phyloP scores from a whole-genome alignment of 2,329 filamentous ascomycete species.

The Escovopsis sp. region DNA sequence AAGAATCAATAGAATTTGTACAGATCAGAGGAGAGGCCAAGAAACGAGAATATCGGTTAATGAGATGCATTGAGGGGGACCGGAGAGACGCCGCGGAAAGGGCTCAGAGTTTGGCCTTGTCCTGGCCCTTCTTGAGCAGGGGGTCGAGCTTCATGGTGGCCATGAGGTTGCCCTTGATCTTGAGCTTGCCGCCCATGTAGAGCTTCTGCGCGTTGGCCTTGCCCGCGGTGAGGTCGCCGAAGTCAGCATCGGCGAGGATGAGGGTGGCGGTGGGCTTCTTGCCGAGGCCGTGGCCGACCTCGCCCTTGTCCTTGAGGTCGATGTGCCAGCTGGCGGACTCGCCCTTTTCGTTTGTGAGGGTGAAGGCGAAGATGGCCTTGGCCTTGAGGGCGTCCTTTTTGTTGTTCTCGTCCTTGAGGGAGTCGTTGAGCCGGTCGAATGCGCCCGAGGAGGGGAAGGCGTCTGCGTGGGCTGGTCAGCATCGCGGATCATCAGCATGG shows the following conservation, averaged over 20 bases:
- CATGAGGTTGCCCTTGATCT: slow-evolving; percentile 97
- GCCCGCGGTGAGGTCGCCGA: slow-evolving; percentile 65
- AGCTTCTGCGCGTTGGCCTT: slow-evolving; percentile 89
- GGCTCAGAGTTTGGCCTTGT: slow-evolving; percentile 65
- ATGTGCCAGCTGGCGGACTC: slow-evolving; percentile 83
- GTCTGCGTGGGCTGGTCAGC: slow-evolving; percentile 29
- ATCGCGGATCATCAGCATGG: too few relatives aligned
- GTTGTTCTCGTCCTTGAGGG: slow-evolving; percentile 55
- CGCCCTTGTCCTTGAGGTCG: slow-evolving; percentile 82
- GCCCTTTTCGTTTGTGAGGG: slow-evolving; percentile 72
- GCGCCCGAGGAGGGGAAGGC: slow-evolving; percentile 81
- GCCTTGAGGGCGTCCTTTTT: slow-evolving; percentile 81
- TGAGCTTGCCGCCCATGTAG: slow-evolving; percentile 97
- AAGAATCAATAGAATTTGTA: too few relatives aligned
- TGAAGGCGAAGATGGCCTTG: slow-evolving; percentile 80
- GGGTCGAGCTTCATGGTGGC: slow-evolving; percentile 96
- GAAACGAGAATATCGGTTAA: too few relatives aligned
- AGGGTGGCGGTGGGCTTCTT: slow-evolving; percentile 85
- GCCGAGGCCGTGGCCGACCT: slow-evolving; percentile 62
- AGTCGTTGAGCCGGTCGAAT: slow-evolving; percentile 73
- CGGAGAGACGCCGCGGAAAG: too few relatives aligned
- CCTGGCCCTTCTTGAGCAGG: slow-evolving; percentile 76
- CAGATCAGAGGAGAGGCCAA: background rate
- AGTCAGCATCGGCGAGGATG: slow-evolving; percentile 70
- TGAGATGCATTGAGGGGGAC: too few relatives aligned